Percentiles rank a stretch among this genome's conserved stretches.
These are phyloP conservation scores for Fusarium euwallaceae DNA, from an alignment of 2,329 filamentous ascomycete genomes.

Conservation along the genomic window DNA sequence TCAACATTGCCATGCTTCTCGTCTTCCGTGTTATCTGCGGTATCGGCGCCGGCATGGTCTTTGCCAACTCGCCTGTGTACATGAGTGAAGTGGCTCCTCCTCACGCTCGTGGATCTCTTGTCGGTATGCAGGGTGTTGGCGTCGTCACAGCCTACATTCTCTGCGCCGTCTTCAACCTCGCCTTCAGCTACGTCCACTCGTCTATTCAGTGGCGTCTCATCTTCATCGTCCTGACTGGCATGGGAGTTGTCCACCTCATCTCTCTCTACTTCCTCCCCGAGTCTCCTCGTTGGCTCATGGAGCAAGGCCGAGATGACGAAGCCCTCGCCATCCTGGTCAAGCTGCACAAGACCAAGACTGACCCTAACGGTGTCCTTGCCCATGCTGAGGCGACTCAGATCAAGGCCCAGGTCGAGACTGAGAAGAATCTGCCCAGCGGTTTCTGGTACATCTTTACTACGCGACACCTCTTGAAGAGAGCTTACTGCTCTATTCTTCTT, in stretches of 20 bases:
- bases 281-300: slow-evolving; percentile 55
- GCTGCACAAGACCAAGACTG: slow-evolving; percentile 23
- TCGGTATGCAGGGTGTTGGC: slow-evolving; percentile 52
- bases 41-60: slow-evolving; percentile 53
- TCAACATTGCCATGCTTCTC: slow-evolving; percentile 27
- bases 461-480: slow-evolving; percentile 17
- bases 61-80: slow-evolving; percentile 54
- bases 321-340: slow-evolving; percentile 38
- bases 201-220: not conserved
- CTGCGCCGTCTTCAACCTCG: slow-evolving; percentile 42
- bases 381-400: slow-evolving; percentile 33
- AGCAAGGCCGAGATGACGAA: slow-evolving; percentile 50
- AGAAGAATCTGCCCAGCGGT: slow-evolving; percentile 21
- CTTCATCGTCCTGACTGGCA: slow-evolving; percentile 40
- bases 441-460: slow-evolving; percentile 34
- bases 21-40: slow-evolving; percentile 37
- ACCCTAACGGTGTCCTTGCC: slow-evolving; percentile 22
- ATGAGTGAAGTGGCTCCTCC: slow-evolving; percentile 53
- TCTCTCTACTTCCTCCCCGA: slow-evolving; percentile 51
- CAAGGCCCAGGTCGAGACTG: slow-evolving; percentile 26
- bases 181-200: slow-evolving; percentile 13
- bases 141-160: slow-evolving; percentile 52
- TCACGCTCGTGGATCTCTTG: slow-evolving; percentile 51
- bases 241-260: slow-evolving; percentile 43
- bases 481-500: slow-evolving; percentile 28